A percentile compares a stretch with the other conserved stretches of the same genome.
Conservation (phyloP, 805 yeast genomes). For the Torulaspora maleeae region DNA sequence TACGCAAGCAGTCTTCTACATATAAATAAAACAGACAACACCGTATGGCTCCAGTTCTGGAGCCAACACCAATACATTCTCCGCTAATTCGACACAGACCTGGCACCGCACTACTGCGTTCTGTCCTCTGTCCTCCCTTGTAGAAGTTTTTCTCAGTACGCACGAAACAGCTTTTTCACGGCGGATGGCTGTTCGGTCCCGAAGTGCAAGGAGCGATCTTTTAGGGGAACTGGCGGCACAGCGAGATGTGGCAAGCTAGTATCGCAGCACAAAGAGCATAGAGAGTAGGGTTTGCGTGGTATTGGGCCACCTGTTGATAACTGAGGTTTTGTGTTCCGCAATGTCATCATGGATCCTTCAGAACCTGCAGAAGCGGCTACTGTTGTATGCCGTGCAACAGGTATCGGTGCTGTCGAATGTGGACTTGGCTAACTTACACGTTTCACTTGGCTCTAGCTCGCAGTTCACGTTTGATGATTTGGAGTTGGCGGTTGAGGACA, state of each 20-base stretch:
- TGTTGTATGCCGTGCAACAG: conserved; percentile 75
- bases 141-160: not conserved
- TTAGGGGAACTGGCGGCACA: not conserved
- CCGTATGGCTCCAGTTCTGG: too few species aligned
- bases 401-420: conserved; percentile 76
- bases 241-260: not conserved
- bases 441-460: conserved; percentile 59
- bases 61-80: too few species aligned
- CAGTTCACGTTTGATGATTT: conserved; percentile 55
- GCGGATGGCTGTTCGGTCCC: not conserved
- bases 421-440: conserved; percentile 76
- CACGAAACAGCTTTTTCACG: not conserved
- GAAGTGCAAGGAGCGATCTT: conserved; percentile 2
- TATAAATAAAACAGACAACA: too few species aligned
- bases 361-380: conserved; percentile 74
- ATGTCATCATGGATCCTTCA: conserved; percentile 69
- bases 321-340: not conserved
- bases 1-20: too few species aligned
- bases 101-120: too few species aligned
- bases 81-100: too few species aligned
- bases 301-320: not conserved
- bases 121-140: not conserved
- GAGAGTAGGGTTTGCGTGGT: not conserved
- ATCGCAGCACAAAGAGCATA: conserved; percentile 1
- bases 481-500: conserved; percentile 64